Base-by-base conservation (phyloP, 768 basidiomycete genomes). In the Pleurotus tuber-regium region DNA sequence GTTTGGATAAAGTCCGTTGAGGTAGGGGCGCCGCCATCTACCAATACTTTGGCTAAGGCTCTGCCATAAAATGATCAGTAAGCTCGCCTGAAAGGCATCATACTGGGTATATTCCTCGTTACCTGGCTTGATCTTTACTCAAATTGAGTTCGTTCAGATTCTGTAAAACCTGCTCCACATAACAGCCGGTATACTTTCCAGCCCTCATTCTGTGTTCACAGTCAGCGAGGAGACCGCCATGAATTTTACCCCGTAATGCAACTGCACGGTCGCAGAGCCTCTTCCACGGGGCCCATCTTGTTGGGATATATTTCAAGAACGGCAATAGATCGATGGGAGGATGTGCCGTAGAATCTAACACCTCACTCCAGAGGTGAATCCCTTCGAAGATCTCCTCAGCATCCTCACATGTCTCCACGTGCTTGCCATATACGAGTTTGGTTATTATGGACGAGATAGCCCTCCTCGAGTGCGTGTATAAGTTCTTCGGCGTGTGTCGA, bases 111-210 rank as follows among this genome's bases (percentile, higher is more conserved):
- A n/a, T n/a, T n/a, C n/a, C n/a, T n/a, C n/a, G n/a, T 36, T 25
- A 57, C 56, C 25, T 54, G 14, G 52, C 43, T 28, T 40, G 26
- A 11, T 57, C 58, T 4, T 31, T 26, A 26, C 24, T 43, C 52
- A 60, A 31, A 4, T 41, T 49, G 25, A 58, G 51, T 26, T 53
- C 51, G 19, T 57, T 49, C 19, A 55, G 54, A 12, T 48, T 38
- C 26, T 44, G n/a, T 18, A 57, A 18, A 11, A 57, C 25, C 9
- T 56, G 52, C 49, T 68, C 68, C 56, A 68, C 57, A 53, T 57
- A 57, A 57, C 61, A 43, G 47, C 61, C 52, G 52, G 63, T 49
- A 33, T 31, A 47, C 26, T 51, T 54, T 9, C 65, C 67, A n/a
- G 52, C 57, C 18, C 16, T 33, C 2, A 57, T 16, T 10, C 50